Conservation (phyloP, 371 early-diverging fungal species). For the Mucor racemosus region DNA sequence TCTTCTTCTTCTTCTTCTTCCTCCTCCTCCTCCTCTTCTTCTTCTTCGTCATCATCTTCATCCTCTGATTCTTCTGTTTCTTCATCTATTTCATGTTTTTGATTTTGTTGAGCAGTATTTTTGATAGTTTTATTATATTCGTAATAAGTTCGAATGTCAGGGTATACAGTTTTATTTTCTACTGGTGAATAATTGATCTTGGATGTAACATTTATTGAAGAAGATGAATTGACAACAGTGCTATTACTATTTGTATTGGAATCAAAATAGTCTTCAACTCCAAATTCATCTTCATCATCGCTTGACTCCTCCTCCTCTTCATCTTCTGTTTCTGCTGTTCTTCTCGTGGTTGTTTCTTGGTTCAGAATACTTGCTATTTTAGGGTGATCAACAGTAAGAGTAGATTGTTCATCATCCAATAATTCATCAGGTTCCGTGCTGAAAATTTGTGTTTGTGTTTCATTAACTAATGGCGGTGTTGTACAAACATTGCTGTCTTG, state of each 20-base stretch:
- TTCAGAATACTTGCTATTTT: not conserved
- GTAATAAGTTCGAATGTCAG: constrained; percentile 5
- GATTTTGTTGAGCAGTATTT: not conserved
- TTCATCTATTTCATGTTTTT: not conserved
- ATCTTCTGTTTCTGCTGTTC: not conserved
- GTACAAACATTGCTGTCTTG: constrained; percentile 1
- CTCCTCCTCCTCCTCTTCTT: not conserved
- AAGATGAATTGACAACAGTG: not conserved
- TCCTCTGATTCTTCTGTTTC: not conserved
- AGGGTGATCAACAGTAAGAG: not conserved
- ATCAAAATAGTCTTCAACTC: not conserved
- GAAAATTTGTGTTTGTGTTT: constrained; percentile 9
- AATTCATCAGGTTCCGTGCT: constrained; percentile 16
- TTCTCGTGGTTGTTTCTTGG: not conserved
- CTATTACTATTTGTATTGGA: not conserved
- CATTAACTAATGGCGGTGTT: not conserved
- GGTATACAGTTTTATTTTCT: constrained; percentile 3
- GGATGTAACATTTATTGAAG: not conserved
- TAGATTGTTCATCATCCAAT: not conserved
- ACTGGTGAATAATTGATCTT: constrained; percentile 4
- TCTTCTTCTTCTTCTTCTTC: constrained; percentile 14
- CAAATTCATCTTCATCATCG: constrained; percentile 9
- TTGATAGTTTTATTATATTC: not conserved
- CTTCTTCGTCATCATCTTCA: not conserved
- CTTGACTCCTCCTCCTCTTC: constrained; percentile 9